Base-by-base conservation (phyloP, 176 grass and related monocot genomes). In the Cenchrus fungigraminus region DNA sequence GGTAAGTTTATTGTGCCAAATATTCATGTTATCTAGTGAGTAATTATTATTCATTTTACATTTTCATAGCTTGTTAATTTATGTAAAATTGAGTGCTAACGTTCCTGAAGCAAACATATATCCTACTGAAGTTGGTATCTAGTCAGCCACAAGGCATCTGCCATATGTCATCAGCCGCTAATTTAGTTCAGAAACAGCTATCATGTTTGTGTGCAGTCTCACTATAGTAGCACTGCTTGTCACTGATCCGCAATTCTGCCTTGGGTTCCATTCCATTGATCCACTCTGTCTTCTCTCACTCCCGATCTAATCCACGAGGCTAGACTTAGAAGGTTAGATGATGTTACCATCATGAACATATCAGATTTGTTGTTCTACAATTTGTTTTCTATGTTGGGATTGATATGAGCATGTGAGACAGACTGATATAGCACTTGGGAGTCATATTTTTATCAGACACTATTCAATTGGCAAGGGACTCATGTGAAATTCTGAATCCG, bases 1-100 rank as follows among this genome's bases (percentile, higher is more conserved):
- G 96, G 96, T 98, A 87, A 68, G 43, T 42, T 53, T 83, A n/a
- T 87, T 68, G 14, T 56, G 4, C 57, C 16, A 44, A 10, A 45
- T 31, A 45, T 45, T 57, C 34, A 2, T 85, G 49, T 77, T 15
- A 49, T 34, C 34, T 72, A 62, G 34, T 34, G 28, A 56, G 74
- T 15, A 59, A 59, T 45, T 78, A 25, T 19, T 78, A 22, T 71
- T 47, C 32, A 51, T 20, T 84, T 80, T 2, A 56, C 47, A 71
- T 52, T 64, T 69, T 22, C 5, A 29, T 70, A 76, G 46, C n/a
- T 85, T 13, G 29, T 65, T 53, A 56, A 45, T 77, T 55, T 85
- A 37, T 77, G 2, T 31, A 15, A 16, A 16, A 59, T 58, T 29
- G 16, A 59, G 58, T 82, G 20, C 13, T 44, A 22, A 28, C 32